phyloP scores from a whole-genome alignment of 2,329 filamentous ascomycete species.

The Fusarium piperis region DNA sequence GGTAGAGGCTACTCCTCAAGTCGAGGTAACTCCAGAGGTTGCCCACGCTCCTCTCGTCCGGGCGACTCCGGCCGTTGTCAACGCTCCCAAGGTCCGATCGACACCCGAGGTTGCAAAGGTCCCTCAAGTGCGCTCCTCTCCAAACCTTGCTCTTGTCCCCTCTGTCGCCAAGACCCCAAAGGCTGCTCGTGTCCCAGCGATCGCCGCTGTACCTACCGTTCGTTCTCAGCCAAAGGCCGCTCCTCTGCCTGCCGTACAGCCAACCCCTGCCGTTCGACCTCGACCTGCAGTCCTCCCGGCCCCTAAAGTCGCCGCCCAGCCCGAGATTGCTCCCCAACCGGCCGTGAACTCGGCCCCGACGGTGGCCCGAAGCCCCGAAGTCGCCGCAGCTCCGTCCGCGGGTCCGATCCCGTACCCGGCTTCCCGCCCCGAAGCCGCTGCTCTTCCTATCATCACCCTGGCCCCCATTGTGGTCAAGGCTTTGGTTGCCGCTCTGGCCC shows the following conservation, averaged over 20 bases:
- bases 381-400: conserved; percentile 1
- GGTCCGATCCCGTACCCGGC: conserved; percentile 19
- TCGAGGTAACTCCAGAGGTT: not conserved
- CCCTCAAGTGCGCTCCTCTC: not conserved
- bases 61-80: not conserved
- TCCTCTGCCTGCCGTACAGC: not conserved
- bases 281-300: not conserved
- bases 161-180: not conserved
- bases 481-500: conserved; percentile 7
- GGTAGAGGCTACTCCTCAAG: not conserved
- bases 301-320: conserved; percentile 5
- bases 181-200: not conserved
- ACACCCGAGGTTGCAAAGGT: not conserved
- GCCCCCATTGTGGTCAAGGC: conserved; percentile 20
- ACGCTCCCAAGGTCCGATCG: conserved; percentile 8
- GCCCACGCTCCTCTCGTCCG: conserved; percentile 6
- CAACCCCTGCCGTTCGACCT: not conserved
- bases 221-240: not conserved
- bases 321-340: not conserved
- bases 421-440: conserved; percentile 8
- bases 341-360: not conserved
- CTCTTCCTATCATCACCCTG: conserved; percentile 14
- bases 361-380: conserved; percentile 6
- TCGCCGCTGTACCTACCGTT: not conserved
- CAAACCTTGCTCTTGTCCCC: not conserved